Evolutionary conservation across 2,329 filamentous ascomycete genomes (phyloP).

Genomic region (Diaporthe sp.): DNA sequence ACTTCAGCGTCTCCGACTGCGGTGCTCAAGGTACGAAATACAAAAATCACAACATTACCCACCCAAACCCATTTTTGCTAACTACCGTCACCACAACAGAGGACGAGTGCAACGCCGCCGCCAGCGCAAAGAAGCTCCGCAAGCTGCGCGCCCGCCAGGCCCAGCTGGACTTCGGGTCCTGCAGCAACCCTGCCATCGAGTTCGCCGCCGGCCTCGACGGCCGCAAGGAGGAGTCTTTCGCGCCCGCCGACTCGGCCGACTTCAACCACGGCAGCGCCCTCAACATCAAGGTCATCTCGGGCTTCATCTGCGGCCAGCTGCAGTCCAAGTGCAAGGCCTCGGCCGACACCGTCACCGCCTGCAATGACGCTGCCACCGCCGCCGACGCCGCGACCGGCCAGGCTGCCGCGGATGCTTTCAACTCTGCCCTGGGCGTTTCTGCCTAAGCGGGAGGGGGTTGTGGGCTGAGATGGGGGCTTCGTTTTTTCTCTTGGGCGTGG

Average conservation of each 20-base stretch:
- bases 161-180: conserved; percentile 57
- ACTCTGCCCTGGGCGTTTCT: conserved; percentile 52
- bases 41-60: background rate
- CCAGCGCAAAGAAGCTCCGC: conserved; percentile 44
- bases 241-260: conserved; percentile 52
- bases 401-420: conserved; percentile 55
- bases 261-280: conserved; percentile 67
- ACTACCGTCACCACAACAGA: conserved; percentile 40
- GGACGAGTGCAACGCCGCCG: conserved; percentile 50
- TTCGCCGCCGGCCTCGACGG: conserved; percentile 64
- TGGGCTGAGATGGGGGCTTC: background rate
- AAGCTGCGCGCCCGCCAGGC: conserved; percentile 41
- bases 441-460: conserved; percentile 37
- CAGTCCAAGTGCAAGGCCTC: conserved; percentile 50
- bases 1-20: conserved; percentile 55
- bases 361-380: conserved; percentile 49
- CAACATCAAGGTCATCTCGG: conserved; percentile 51
- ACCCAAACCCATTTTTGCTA: background rate
- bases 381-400: conserved; percentile 49
- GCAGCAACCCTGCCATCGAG: conserved; percentile 60
- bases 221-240: conserved; percentile 57
- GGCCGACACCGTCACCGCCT: conserved; percentile 48
- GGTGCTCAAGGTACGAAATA: conserved; percentile 50
- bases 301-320: conserved; percentile 54
- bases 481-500: background rate